Evolutionary conservation across 129 eudicot species (phyloP), one percentile per base, ranked within the genome.

Genomic region (Calendula officinalis): DNA sequence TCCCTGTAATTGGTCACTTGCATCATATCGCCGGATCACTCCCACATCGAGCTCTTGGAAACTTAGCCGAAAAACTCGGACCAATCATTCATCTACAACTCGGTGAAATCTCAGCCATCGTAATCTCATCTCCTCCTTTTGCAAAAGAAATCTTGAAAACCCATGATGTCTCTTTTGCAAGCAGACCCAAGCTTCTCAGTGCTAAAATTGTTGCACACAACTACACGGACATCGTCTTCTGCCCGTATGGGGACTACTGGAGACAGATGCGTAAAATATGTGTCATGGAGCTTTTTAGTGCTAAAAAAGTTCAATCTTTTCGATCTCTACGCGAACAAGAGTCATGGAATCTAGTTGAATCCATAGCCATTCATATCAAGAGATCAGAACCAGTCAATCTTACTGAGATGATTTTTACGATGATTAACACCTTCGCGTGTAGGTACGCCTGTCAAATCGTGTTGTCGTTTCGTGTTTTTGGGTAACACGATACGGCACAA

Each of bases 121-220:
- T 75, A 16, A 36, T 60, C 8, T 60, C 74, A n/a, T 66, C 68
- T 11, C 59, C 79, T 4, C 27, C 34, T 39, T 4, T 35, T 6
- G 79, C 79, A n/a, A 74, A 67, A 52, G 74, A 66, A 40, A 67
- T 74, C 37, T 8, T 67, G 43, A 39, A 39, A 39, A 39, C 43
- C 5, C 43, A 39, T 39, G 43, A 39, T 39, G 0, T 39, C 43
- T 50, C 38, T 8, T 67, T 74, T 9, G 68, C 74, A 8, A 43
- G 11, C 74, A 60, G 74, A 35, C 79, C 79, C 3, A 15, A 17
- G 44, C 13, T 32, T 8, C 12, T 66, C 7, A 5, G 36, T 4
- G 54, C 40, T 17, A 15, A 42, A n/a, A 37, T 32, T 5, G 11
- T 56, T 7, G 46, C 48, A 3, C 60, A 68, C 69, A 55, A 63